A percentile compares a stretch with the other conserved stretches of the same genome.
Conservation (phyloP, 768 basidiomycete species). For the Trametes punicea region DNA sequence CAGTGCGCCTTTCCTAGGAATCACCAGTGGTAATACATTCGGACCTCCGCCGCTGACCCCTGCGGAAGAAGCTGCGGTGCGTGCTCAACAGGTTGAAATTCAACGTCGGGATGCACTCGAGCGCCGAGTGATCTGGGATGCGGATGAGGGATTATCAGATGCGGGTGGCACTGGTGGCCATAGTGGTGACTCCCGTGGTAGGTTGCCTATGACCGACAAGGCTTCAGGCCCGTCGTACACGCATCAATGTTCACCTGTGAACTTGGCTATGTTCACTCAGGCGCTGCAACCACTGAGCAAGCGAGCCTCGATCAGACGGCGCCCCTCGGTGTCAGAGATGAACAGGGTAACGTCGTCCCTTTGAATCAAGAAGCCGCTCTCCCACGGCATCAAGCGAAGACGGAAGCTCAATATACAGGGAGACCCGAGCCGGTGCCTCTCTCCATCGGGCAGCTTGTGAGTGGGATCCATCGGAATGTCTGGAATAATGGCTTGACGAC, state of each 20-base stretch:
- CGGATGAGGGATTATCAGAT: conserved; percentile 43
- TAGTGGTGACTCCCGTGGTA: too few species aligned
- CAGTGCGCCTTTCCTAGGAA: conserved; percentile 53
- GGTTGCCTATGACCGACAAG: too few species aligned
- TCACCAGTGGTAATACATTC: conserved; percentile 24
- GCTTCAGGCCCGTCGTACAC: too few species aligned
- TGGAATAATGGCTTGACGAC: neutral
- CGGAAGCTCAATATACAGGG: conserved; percentile 50
- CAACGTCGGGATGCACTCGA: conserved; percentile 60
- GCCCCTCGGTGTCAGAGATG: conserved; percentile 58
- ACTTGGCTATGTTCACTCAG: neutral
- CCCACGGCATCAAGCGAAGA: conserved; percentile 18
- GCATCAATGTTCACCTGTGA: neutral
- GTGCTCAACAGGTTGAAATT: conserved; percentile 52
- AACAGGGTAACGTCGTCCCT: conserved; percentile 52
- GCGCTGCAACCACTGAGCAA: neutral
- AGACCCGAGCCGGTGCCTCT: conserved; percentile 48
- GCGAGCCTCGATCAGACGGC: conserved; percentile 22
- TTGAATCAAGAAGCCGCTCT: conserved; percentile 31
- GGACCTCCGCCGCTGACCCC: conserved; percentile 47
- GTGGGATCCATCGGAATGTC: conserved; percentile 11
- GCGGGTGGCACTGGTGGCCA: too few species aligned
- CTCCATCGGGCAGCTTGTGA: conserved; percentile 55
- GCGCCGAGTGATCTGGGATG: conserved; percentile 67
- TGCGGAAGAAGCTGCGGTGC: conserved; percentile 51